Evolutionary conservation across 768 basidiomycete genomes (phyloP).

Genomic region (Coprinopsis marcescibilis): DNA sequence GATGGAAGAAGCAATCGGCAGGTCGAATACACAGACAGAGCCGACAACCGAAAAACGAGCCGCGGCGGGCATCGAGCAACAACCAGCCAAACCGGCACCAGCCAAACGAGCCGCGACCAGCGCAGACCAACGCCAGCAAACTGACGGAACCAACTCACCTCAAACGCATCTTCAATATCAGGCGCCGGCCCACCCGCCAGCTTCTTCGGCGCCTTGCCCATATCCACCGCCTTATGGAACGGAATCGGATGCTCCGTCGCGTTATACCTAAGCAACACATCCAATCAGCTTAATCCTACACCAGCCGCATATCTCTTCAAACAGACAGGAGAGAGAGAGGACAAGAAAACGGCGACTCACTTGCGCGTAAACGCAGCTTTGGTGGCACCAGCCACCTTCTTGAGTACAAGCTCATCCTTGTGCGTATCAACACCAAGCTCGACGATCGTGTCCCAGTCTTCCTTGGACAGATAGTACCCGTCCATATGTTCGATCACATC

Average conservation of each 20-base stretch:
- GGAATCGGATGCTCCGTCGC: slow-evolving; percentile 85
- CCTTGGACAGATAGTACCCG: slow-evolving; percentile 86
- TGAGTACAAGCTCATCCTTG: slow-evolving; percentile 68
- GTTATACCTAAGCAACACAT: slow-evolving; percentile 66
- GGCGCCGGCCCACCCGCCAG: slow-evolving; percentile 65
- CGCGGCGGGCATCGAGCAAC: no score
- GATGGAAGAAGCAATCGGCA: no score
- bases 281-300: no score
- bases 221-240: slow-evolving; percentile 83
- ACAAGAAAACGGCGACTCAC: slow-evolving; percentile 35
- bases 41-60: no score
- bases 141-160: slow-evolving; percentile 10
- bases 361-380: slow-evolving; percentile 84
- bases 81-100: no score
- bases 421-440: slow-evolving; percentile 86
- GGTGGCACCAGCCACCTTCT: slow-evolving; percentile 75
- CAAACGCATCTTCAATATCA: slow-evolving; percentile 89
- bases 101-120: no score
- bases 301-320: no score
- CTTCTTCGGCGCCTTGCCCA: slow-evolving; percentile 78
- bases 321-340: background rate
- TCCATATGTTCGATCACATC: slow-evolving; percentile 88
- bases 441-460: slow-evolving; percentile 95
- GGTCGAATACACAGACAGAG: no score
- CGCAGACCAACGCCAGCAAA: background rate